Evolutionary conservation across 306 rosid species (phyloP).

Genomic region (Sindora glabra): DNA sequence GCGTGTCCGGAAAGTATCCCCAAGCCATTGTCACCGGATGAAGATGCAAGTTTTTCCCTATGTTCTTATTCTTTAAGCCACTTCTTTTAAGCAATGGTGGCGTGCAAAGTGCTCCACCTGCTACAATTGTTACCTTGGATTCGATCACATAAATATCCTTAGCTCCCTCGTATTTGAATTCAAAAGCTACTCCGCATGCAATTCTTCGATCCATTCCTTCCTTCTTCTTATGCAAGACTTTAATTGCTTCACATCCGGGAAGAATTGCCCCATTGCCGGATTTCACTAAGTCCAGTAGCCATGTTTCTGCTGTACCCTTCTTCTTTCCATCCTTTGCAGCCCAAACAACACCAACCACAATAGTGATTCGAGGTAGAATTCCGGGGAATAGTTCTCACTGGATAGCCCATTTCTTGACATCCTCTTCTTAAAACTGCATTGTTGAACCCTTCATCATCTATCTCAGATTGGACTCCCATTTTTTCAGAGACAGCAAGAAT

Average conservation of each 20-base stretch:
- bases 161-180: conserved; percentile 27
- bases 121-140: conserved; percentile 70
- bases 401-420: conserved; percentile 68
- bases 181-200: conserved; percentile 53
- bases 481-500: conserved; percentile 51
- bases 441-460: conserved; percentile 64
- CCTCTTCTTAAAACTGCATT: conserved; percentile 66
- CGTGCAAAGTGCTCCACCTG: conserved; percentile 74
- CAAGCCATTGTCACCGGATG: conserved; percentile 88
- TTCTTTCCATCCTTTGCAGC: conserved; percentile 76
- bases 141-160: conserved; percentile 59
- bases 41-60: conserved; percentile 74
- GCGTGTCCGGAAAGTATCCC: conserved; percentile 68
- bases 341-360: conserved; percentile 85
- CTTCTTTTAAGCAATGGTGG: conserved; percentile 58
- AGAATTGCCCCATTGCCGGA: conserved; percentile 76
- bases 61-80: conserved; percentile 54
- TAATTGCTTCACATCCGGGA: conserved; percentile 47
- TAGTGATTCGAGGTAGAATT: conserved; percentile 61
- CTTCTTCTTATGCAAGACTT: conserved; percentile 37
- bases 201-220: conserved; percentile 29
- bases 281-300: conserved; percentile 70
- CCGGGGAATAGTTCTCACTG: conserved; percentile 51
- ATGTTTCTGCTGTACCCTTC: conserved; percentile 72
- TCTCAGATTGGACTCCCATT: conserved; percentile 68